Evolutionary conservation across 139 green algal genomes (phyloP).

Genomic region (Desmodesmus armatus): DNA sequence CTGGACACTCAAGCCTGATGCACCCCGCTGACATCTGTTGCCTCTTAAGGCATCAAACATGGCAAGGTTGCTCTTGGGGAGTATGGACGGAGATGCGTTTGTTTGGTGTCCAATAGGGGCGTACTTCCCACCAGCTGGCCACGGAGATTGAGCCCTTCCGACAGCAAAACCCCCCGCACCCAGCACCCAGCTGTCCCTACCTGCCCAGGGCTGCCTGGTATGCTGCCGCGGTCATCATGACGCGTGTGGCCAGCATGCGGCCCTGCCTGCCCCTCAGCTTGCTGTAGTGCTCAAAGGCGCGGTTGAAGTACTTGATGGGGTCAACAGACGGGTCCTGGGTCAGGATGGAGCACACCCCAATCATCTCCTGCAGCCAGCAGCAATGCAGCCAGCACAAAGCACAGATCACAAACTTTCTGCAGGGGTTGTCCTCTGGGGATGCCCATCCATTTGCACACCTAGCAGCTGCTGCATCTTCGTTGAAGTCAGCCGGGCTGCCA

Average conservation of each 20-base stretch:
- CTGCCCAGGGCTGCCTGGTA: slow-evolving; percentile 37
- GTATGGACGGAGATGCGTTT: too few species aligned
- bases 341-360: slow-evolving; percentile 58
- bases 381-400: not conserved
- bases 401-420: not conserved
- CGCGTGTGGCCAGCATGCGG: slow-evolving; percentile 69
- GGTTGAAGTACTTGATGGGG: slow-evolving; percentile 67
- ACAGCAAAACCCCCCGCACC: too few species aligned
- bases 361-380: slow-evolving; percentile 62
- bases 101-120: too few species aligned
- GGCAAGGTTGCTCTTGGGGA: too few species aligned
- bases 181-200: not conserved
- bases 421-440: too few species aligned
- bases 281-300: slow-evolving; percentile 65
- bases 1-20: too few species aligned
- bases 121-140: not conserved
- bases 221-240: slow-evolving; percentile 37
- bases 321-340: slow-evolving; percentile 45
- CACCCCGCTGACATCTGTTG: too few species aligned
- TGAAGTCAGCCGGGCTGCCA: too few species aligned
- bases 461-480: too few species aligned
- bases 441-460: too few species aligned
- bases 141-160: not conserved
- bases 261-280: slow-evolving; percentile 33
- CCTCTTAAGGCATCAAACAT: too few species aligned